Evolutionary conservation across 345 rosid genomes (phyloP).

Genomic region (Citrus hindsii): DNA sequence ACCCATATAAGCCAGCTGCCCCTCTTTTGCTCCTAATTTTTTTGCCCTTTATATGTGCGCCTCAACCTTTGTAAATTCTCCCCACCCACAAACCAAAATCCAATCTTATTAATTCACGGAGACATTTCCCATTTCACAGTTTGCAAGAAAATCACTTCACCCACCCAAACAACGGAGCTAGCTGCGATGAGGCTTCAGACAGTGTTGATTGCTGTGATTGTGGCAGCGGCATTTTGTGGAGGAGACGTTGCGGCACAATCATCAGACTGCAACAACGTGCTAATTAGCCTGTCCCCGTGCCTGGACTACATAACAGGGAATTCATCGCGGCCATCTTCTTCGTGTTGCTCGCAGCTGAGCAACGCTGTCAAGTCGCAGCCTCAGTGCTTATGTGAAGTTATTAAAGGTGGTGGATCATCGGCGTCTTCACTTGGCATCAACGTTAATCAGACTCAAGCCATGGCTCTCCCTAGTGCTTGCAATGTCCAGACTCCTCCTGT

Average conservation of each 20-base stretch:
- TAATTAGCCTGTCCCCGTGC: constrained; percentile 25
- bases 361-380: constrained; percentile 20
- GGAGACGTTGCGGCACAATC: constrained; percentile 16
- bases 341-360: constrained; percentile 29
- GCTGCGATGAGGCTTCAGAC: neutral
- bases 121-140: neutral
- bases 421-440: constrained; percentile 17
- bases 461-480: constrained; percentile 30
- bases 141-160: neutral
- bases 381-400: constrained; percentile 27
- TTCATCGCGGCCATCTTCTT: constrained; percentile 23
- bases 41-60: neutral
- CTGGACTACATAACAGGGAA: constrained; percentile 23
- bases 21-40: neutral
- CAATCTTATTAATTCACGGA: neutral
- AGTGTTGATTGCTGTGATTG: neutral
- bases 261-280: constrained; percentile 10
- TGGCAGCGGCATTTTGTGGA: neutral
- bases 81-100: neutral
- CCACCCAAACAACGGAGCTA: neutral
- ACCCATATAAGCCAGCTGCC: constrained; percentile 3
- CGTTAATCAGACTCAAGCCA: constrained; percentile 33
- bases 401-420: constrained; percentile 22
- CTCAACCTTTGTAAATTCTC: neutral
- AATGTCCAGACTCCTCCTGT: constrained; percentile 25